phyloP scores from a whole-genome alignment of 768 basidiomycete genomes.

The Crucibulum laeve region DNA sequence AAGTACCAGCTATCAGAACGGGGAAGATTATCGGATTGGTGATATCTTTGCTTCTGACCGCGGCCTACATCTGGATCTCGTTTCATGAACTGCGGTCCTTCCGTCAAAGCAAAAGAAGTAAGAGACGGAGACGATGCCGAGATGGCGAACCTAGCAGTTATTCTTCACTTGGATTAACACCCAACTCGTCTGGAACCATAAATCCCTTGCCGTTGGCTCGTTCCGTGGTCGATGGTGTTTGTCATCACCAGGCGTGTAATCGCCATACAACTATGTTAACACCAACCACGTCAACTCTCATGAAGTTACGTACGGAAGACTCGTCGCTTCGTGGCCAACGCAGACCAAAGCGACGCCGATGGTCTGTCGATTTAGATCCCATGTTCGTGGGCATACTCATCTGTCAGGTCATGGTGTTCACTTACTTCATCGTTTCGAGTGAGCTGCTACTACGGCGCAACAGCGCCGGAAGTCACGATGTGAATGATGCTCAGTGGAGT shows the following conservation, averaged over 20 bases:
- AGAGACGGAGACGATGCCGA: not conserved
- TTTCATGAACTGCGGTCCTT: constrained; percentile 28
- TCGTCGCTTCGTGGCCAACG: too few relatives aligned
- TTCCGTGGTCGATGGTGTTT: not conserved
- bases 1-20: constrained; percentile 22
- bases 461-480: constrained; percentile 20
- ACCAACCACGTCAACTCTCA: too few relatives aligned
- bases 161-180: too few relatives aligned
- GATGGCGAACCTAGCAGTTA: not conserved
- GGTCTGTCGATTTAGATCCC: constrained; percentile 30
- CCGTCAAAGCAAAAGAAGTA: constrained; percentile 16
- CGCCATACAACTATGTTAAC: too few relatives aligned
- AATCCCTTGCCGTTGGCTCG: not conserved
- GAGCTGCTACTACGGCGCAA: constrained; percentile 30
- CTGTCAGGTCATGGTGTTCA: constrained; percentile 29
- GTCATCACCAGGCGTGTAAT: too few relatives aligned
- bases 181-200: not conserved
- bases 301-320: too few relatives aligned
- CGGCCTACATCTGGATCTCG: constrained; percentile 26
- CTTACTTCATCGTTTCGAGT: constrained; percentile 35
- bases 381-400: constrained; percentile 36
- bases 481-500: constrained; percentile 23
- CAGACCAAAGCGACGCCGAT: constrained; percentile 26
- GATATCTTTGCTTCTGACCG: constrained; percentile 24
- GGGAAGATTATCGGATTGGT: constrained; percentile 27